phyloP scores from a whole-genome alignment of 2,329 filamentous ascomycete genomes.

The Colletotrichum ledebouriae region DNA sequence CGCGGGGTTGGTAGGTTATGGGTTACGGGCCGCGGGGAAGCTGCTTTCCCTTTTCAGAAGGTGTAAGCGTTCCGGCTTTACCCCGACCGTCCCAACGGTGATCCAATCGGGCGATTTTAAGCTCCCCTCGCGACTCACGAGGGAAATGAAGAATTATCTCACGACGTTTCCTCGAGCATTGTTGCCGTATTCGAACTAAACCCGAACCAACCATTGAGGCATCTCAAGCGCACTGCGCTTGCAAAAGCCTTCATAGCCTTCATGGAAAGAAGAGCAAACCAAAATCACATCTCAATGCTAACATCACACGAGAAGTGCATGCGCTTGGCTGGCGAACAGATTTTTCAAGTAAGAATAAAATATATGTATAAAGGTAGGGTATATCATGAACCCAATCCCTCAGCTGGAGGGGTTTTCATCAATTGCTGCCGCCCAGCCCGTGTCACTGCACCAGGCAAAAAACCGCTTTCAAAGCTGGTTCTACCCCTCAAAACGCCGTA shows the following conservation, averaged over 20 bases:
- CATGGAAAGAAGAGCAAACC: not conserved
- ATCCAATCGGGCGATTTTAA: slow-evolving; percentile 32
- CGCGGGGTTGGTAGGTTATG: slow-evolving; percentile 12
- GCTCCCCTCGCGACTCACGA: slow-evolving; percentile 16
- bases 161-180: slow-evolving; percentile 14
- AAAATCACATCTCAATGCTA: not conserved
- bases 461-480: slow-evolving; percentile 40
- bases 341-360: not conserved
- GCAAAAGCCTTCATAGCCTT: not conserved
- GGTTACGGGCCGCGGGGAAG: slow-evolving; percentile 32
- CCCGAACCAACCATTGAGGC: not conserved
- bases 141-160: slow-evolving; percentile 13
- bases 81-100: not conserved
- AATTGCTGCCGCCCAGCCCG: slow-evolving; percentile 13
- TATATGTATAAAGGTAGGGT: slow-evolving; percentile 19
- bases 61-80: slow-evolving; percentile 32
- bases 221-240: slow-evolving; percentile 24
- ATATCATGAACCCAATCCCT: slow-evolving; percentile 31
- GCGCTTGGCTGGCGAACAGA: not conserved
- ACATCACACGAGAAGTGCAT: not conserved
- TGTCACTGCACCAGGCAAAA: slow-evolving; percentile 10
- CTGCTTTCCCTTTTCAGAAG: slow-evolving; percentile 24
- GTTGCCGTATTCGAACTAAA: slow-evolving; percentile 20
- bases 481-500: slow-evolving; percentile 5
- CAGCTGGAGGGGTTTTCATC: slow-evolving; percentile 8